These are phyloP conservation scores for Lophiostoma macrostomum DNA, from an alignment of 495 filamentous ascomycete species.

Conservation along the genomic window DNA sequence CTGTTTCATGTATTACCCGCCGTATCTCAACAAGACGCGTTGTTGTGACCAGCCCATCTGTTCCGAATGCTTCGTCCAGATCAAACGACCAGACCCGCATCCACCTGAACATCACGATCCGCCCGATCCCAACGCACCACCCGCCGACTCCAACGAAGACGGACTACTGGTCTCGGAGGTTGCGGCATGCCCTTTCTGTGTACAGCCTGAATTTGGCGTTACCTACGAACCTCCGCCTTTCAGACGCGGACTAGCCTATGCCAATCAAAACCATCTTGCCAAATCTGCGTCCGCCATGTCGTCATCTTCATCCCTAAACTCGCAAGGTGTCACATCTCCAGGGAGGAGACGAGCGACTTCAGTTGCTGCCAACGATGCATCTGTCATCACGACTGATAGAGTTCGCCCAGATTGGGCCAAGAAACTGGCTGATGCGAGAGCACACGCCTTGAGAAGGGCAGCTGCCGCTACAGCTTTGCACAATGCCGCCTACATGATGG, in stretches of 20 bases:
- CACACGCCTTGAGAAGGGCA: conserved; percentile 78
- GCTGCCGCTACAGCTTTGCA: conserved; percentile 93
- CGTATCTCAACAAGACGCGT: conserved; percentile 90
- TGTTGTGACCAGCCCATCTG: conserved; percentile 97
- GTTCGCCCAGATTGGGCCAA: conserved; percentile 92
- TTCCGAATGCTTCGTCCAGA: conserved; percentile 98
- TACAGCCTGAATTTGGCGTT: conserved; percentile 89
- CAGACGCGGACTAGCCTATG: conserved; percentile 75
- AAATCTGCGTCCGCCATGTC: conserved; percentile 67
- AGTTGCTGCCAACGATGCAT: conserved; percentile 72
- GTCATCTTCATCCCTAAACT: conserved; percentile 61
- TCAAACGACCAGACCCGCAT: conserved; percentile 94
- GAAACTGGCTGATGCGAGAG: conserved; percentile 80
- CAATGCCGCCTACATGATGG: conserved; percentile 91
- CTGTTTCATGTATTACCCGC: conserved; percentile 93
- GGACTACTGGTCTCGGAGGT: conserved; percentile 81
- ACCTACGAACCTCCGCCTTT: conserved; percentile 88
- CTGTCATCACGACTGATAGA: conserved; percentile 85
- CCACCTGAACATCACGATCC: conserved; percentile 79
- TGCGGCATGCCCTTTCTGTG: conserved; percentile 93
- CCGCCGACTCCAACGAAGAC: conserved; percentile 46
- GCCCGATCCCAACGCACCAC: conserved; percentile 44
- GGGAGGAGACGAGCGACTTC: conserved; percentile 72
- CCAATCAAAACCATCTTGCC: conserved; percentile 46
- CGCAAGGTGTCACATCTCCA: conserved; percentile 44